Conservation (phyloP, 2,329 filamentous ascomycete genomes). For the Cordyceps militaris region DNA sequence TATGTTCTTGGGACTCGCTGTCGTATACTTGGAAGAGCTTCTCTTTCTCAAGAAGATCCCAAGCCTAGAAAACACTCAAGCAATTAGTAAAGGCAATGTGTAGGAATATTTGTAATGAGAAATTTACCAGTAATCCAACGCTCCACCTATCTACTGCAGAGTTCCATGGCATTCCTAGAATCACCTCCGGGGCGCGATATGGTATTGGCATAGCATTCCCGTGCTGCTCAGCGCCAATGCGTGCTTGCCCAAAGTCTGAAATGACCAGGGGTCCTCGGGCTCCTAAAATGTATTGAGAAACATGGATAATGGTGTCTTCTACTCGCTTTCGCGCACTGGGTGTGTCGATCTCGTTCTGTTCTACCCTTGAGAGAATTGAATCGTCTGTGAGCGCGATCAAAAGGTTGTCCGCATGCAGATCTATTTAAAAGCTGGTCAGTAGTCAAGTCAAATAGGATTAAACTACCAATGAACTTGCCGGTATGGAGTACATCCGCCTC, state of each 20-base stretch:
- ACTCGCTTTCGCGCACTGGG: slow-evolving; percentile 26
- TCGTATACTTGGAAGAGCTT: slow-evolving; percentile 21
- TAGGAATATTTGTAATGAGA: not conserved
- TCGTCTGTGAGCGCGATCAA: slow-evolving; percentile 27
- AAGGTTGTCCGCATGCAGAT: slow-evolving; percentile 31
- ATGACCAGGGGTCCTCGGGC: slow-evolving; percentile 25
- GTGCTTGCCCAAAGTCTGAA: slow-evolving; percentile 31
- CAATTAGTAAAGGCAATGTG: not conserved
- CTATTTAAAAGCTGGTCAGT: slow-evolving; percentile 17
- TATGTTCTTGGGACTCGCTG: slow-evolving; percentile 17
- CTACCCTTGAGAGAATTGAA: slow-evolving; percentile 23
- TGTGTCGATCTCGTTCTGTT: slow-evolving; percentile 24
- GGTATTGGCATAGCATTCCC: slow-evolving; percentile 23
- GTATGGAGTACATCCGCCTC: not conserved
- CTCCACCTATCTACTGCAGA: slow-evolving; percentile 30
- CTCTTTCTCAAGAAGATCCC: slow-evolving; percentile 20
- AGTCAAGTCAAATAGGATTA: not conserved
- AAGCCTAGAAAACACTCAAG: slow-evolving; percentile 21
- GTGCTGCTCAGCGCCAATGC: slow-evolving; percentile 20
- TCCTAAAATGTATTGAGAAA: slow-evolving; percentile 27
- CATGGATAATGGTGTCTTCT: slow-evolving; percentile 22
- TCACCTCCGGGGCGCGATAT: slow-evolving; percentile 31
- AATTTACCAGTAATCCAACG: slow-evolving; percentile 25
- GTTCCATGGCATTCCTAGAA: slow-evolving; percentile 29
- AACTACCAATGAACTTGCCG: not conserved